These are phyloP conservation scores for Mycena epipterygia DNA, from an alignment of 768 basidiomycete genomes.

Conservation along the genomic window DNA sequence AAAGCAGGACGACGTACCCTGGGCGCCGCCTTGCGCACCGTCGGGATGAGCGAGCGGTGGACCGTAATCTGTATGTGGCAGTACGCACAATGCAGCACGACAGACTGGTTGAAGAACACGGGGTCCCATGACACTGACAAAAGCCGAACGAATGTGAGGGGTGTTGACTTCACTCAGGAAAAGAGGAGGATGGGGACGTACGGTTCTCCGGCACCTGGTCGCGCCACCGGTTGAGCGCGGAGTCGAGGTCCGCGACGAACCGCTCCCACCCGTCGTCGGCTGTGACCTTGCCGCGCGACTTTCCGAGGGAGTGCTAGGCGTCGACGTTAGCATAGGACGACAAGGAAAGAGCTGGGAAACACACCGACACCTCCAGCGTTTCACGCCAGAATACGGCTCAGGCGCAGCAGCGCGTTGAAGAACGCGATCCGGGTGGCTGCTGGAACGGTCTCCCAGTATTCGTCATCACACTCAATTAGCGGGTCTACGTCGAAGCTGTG, in stretches of 20 bases:
- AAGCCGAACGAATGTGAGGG: too few relatives aligned
- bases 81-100: conserved; percentile 61
- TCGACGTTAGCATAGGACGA: neutral
- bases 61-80: conserved; percentile 76
- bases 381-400: conserved; percentile 51
- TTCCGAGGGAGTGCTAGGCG: conserved; percentile 74
- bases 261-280: conserved; percentile 78
- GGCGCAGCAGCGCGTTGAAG: conserved; percentile 57
- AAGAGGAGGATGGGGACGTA: conserved; percentile 10
- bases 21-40: conserved; percentile 58
- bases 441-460: conserved; percentile 51
- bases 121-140: conserved; percentile 59
- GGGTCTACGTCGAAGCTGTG: conserved; percentile 68
- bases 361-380: conserved; percentile 70
- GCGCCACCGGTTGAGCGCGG: conserved; percentile 82
- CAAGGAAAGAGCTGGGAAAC: neutral
- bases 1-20: conserved; percentile 9
- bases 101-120: conserved; percentile 69
- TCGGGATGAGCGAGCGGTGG: conserved; percentile 85
- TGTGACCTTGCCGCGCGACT: conserved; percentile 51
- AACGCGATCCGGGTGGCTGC: conserved; percentile 60
- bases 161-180: too few relatives aligned
- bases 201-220: conserved; percentile 67
- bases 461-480: conserved; percentile 45
- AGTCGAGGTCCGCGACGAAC: conserved; percentile 81